Percentiles rank a stretch among this genome's conserved stretches.
Conservation (phyloP, 2,329 filamentous ascomycete species). For the Purpureocillium takamizusanense region DNA sequence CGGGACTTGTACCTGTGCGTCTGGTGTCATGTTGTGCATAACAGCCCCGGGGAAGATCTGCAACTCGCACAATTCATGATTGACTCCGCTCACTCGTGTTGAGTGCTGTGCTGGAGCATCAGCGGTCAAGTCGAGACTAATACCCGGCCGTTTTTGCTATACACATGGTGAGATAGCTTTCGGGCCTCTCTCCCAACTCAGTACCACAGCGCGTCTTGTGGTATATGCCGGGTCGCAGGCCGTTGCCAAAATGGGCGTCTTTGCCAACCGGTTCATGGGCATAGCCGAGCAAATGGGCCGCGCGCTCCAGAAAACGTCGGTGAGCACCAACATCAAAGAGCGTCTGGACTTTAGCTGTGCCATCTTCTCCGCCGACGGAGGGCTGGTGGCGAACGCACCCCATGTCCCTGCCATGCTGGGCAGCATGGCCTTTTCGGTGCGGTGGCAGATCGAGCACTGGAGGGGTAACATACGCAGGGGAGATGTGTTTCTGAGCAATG, state of each 20-base stretch:
- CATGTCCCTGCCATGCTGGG: constrained; percentile 75
- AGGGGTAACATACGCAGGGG: constrained; percentile 66
- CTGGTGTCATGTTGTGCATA: no score
- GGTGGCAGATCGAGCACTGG: constrained; percentile 72
- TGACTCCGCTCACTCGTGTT: no score
- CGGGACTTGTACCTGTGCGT: no score
- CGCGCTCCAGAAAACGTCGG: constrained; percentile 70
- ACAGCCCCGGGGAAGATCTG: no score
- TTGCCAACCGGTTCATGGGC: constrained; percentile 77
- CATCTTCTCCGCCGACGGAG: constrained; percentile 66
- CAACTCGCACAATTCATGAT: no score
- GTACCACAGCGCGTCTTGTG: no score
- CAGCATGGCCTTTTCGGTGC: constrained; percentile 74
- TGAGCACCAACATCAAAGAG: constrained; percentile 76
- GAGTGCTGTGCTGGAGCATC: no score
- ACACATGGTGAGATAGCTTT: no score
- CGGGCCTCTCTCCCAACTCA: no score
- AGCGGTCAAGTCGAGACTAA: no score
- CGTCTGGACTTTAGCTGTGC: constrained; percentile 77
- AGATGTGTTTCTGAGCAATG: constrained; percentile 76
- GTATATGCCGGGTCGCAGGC: no score
- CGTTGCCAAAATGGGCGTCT: constrained; percentile 57
- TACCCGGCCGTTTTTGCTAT: no score
- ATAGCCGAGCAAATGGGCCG: constrained; percentile 81
- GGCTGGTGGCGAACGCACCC: constrained; percentile 69